Evolutionary conservation across 2,329 filamentous ascomycete genomes (phyloP).

Genomic region (Alternaria atra): DNA sequence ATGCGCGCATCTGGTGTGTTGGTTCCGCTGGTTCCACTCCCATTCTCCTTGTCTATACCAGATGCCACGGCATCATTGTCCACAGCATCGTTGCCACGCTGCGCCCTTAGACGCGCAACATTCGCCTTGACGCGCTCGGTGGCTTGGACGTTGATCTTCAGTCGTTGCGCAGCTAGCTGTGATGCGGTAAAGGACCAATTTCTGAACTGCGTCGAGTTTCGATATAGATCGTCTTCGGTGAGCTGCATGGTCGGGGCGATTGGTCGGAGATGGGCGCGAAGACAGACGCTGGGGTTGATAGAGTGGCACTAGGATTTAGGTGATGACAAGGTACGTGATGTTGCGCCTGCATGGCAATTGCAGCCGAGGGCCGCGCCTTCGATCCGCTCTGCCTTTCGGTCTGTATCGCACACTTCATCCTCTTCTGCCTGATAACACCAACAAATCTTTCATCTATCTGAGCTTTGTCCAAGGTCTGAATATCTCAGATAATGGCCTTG

Average conservation of each 20-base stretch:
- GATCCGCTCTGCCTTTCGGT: slow-evolving; percentile 1
- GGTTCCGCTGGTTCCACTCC: slow-evolving; percentile 34
- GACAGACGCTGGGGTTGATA: slow-evolving; percentile 16
- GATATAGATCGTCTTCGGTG: slow-evolving; percentile 91
- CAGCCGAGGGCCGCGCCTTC: slow-evolving; percentile 23
- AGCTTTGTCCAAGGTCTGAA: neutral
- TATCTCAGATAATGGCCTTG: neutral
- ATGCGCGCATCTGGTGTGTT: slow-evolving; percentile 36
- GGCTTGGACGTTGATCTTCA: slow-evolving; percentile 82
- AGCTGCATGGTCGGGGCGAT: slow-evolving; percentile 54
- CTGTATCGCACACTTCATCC: neutral
- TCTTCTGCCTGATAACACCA: neutral
- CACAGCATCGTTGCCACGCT: slow-evolving; percentile 47
- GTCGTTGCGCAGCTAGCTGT: slow-evolving; percentile 74
- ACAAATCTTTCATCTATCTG: neutral
- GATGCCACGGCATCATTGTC: slow-evolving; percentile 28
- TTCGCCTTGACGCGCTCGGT: slow-evolving; percentile 70
- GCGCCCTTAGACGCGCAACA: slow-evolving; percentile 59
- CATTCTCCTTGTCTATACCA: slow-evolving; percentile 49
- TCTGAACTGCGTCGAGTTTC: slow-evolving; percentile 86
- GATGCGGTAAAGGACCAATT: slow-evolving; percentile 90
- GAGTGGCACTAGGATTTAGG: neutral
- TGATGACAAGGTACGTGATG: slow-evolving; percentile 2
- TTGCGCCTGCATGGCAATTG: slow-evolving; percentile 23
- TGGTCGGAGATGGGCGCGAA: neutral